These are phyloP conservation scores for Ensete glaucum DNA, from an alignment of 176 grass and related monocot genomes.

Conservation along the genomic window DNA sequence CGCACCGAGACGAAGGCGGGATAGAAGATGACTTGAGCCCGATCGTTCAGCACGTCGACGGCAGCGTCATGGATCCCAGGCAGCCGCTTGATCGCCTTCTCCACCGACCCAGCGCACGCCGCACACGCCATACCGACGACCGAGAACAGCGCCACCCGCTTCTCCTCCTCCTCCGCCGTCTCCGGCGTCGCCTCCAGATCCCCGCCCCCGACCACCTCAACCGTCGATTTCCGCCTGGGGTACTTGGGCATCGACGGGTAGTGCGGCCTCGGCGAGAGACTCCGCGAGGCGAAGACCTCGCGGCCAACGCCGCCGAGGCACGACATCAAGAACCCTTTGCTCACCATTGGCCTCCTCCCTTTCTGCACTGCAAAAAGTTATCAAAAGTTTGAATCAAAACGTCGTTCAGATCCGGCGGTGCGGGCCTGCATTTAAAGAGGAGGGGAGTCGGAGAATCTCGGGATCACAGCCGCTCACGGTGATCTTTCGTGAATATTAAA, in stretches of 20 bases:
- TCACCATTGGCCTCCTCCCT: too few relatives aligned
- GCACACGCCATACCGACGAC: constrained; percentile 80
- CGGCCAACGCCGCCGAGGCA: constrained; percentile 37
- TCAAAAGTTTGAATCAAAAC: too few relatives aligned
- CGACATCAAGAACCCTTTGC: constrained; percentile 19
- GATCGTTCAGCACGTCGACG: constrained; percentile 68
- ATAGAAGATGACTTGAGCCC: constrained; percentile 74
- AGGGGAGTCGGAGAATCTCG: too few relatives aligned
- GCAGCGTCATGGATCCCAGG: constrained; percentile 80
- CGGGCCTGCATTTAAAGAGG: too few relatives aligned
- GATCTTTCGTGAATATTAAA: too few relatives aligned
- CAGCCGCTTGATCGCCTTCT: constrained; percentile 93
- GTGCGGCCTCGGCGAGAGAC: constrained; percentile 46
- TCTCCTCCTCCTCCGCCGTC: constrained; percentile 24
- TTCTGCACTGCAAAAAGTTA: too few relatives aligned
- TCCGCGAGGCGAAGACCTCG: constrained; percentile 24
- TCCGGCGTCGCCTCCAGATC: constrained; percentile 38
- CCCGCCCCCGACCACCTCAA: not conserved
- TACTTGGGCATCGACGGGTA: constrained; percentile 68
- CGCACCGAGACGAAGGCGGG: constrained; percentile 76
- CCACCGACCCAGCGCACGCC: constrained; percentile 77
- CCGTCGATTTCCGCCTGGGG: constrained; percentile 18
- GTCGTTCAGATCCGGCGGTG: too few relatives aligned
- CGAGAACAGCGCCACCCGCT: constrained; percentile 44
- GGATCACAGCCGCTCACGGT: too few relatives aligned